phyloP scores from a whole-genome alignment of 306 rosid species.

The Cyamopsis tetragonoloba region DNA sequence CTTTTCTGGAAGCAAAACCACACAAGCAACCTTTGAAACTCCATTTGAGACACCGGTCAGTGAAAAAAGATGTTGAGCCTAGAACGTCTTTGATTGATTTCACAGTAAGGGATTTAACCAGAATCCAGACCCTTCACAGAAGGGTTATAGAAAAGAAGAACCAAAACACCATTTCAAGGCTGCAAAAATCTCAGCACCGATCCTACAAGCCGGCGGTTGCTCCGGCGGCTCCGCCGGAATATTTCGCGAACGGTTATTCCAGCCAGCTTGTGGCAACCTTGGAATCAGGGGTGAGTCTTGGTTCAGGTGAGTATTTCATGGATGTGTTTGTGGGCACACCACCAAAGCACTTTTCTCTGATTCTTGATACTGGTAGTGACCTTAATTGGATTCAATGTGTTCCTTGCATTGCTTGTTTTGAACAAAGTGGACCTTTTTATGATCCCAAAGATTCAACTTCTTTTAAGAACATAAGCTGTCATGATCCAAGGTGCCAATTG shows the following conservation, averaged over 20 bases:
- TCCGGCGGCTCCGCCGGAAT: constrained; percentile 50
- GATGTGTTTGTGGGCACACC: constrained; percentile 96
- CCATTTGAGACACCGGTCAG: constrained; percentile 48
- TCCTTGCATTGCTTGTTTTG: constrained; percentile 89
- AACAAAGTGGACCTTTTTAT: constrained; percentile 78
- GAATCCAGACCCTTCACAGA: constrained; percentile 76
- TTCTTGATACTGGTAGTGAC: constrained; percentile 96
- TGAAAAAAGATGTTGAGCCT: constrained; percentile 33
- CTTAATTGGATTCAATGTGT: constrained; percentile 96
- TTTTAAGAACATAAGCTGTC: constrained; percentile 65
- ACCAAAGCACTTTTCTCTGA: constrained; percentile 79
- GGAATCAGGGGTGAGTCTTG: constrained; percentile 91
- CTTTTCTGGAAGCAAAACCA: constrained; percentile 3
- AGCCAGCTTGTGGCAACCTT: constrained; percentile 81
- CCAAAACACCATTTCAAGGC: constrained; percentile 66
- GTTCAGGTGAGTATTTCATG: constrained; percentile 97
- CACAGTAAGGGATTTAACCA: constrained; percentile 54
- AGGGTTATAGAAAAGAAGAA: constrained; percentile 79
- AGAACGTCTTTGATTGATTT: constrained; percentile 47
- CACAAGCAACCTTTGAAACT: constrained; percentile 57
- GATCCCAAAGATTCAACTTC: constrained; percentile 77
- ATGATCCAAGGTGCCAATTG: constrained; percentile 57
- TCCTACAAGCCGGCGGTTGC: constrained; percentile 4
- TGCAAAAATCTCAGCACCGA: constrained; percentile 26
- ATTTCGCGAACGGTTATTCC: constrained; percentile 27